A percentile compares a stretch with the other conserved stretches of the same genome.
Evolutionary conservation across 306 rosid species (phyloP).

Genomic region (Vachellia collinsii): DNA sequence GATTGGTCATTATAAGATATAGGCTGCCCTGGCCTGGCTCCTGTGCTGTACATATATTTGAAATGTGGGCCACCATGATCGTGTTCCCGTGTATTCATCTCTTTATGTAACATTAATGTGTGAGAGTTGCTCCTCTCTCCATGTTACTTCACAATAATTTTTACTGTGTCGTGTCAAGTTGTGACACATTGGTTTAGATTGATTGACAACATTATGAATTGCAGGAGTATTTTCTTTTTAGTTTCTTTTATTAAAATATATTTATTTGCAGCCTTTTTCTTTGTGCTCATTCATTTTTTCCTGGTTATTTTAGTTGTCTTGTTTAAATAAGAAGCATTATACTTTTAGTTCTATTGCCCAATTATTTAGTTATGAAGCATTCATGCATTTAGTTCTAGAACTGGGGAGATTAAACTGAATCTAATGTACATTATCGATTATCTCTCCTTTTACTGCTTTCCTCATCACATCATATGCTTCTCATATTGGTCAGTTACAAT

Average conservation of each 20-base stretch:
- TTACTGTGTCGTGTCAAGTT: slow-evolving; percentile 48
- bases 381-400: slow-evolving; percentile 21
- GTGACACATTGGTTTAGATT: slow-evolving; percentile 44
- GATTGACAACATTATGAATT: slow-evolving; percentile 43
- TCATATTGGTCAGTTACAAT: slow-evolving; percentile 42
- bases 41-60: slow-evolving; percentile 76
- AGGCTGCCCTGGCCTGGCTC: slow-evolving; percentile 61
- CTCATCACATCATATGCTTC: slow-evolving; percentile 30
- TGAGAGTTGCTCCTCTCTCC: slow-evolving; percentile 43
- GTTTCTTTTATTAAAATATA: slow-evolving; percentile 24
- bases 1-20: slow-evolving; percentile 55
- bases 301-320: slow-evolving; percentile 21
- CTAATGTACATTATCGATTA: slow-evolving; percentile 16
- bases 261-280: slow-evolving; percentile 37
- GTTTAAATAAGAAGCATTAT: slow-evolving; percentile 17
- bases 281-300: slow-evolving; percentile 29
- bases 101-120: slow-evolving; percentile 65
- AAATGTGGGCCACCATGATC: slow-evolving; percentile 57
- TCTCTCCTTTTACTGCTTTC: slow-evolving; percentile 28
- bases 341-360: slow-evolving; percentile 11
- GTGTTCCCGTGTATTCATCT: slow-evolving; percentile 64
- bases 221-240: slow-evolving; percentile 42
- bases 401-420: slow-evolving; percentile 27
- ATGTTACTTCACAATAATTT: slow-evolving; percentile 45
- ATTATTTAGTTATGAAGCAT: slow-evolving; percentile 31